phyloP scores from a whole-genome alignment of 495 filamentous ascomycete species.

The Penicillium psychrofluorescens region DNA sequence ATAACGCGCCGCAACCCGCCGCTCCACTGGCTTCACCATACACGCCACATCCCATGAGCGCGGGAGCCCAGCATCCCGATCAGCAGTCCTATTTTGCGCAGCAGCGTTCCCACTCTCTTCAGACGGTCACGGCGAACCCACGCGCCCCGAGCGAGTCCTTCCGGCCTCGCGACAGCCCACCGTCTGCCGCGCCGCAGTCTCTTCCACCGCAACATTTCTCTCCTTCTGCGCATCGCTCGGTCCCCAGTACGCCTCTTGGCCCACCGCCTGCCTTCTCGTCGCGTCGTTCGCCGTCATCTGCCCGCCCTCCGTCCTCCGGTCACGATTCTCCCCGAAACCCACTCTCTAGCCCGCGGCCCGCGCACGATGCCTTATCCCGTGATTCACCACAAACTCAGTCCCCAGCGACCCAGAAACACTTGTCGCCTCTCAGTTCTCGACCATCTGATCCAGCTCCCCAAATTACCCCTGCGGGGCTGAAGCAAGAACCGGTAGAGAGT shows the following conservation, averaged over 20 bases:
- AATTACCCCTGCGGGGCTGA: constrained; percentile 13
- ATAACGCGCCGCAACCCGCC: constrained; percentile 20
- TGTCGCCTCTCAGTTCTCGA: constrained; percentile 21
- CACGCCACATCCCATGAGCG: constrained; percentile 23
- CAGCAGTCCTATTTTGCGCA: constrained; percentile 35
- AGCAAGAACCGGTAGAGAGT: constrained; percentile 34
- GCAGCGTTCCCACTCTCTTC: constrained; percentile 41
- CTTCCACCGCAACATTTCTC: constrained; percentile 33
- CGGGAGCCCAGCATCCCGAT: constrained; percentile 22
- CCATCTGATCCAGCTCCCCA: constrained; percentile 22
- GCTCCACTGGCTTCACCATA: constrained; percentile 27
- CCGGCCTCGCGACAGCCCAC: constrained; percentile 35
- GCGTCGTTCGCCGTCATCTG: constrained; percentile 28
- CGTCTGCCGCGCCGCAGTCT: constrained; percentile 24
- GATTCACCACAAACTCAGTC: constrained; percentile 18
- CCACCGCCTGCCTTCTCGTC: constrained; percentile 30
- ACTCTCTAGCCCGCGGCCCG: constrained; percentile 29
- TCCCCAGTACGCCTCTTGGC: constrained; percentile 42
- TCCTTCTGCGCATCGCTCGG: constrained; percentile 31
- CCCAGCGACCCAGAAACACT: constrained; percentile 19
- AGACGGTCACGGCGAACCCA: constrained; percentile 36
- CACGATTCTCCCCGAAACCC: constrained; percentile 26
- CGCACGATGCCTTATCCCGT: constrained; percentile 20
- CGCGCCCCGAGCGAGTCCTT: constrained; percentile 27
- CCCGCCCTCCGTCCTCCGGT: constrained; percentile 27